Percentiles rank a stretch among this genome's conserved stretches.
phyloP scores from a whole-genome alignment of 2,329 filamentous ascomycete genomes.

The Arachnopeziza araneosa region DNA sequence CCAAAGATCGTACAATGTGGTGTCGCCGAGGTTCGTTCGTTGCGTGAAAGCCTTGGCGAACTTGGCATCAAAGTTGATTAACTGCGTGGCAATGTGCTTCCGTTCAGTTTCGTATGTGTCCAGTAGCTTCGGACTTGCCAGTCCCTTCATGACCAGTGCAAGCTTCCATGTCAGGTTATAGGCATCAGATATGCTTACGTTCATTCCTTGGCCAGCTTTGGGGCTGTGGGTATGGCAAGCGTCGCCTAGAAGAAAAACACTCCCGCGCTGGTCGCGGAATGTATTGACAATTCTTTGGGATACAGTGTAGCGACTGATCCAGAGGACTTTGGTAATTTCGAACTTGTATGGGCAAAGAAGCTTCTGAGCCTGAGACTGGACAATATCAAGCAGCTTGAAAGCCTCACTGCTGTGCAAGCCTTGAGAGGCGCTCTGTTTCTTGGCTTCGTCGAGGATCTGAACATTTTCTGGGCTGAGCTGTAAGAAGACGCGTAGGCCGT shows the following conservation, averaged over 20 bases:
- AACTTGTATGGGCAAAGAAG: conserved; percentile 65
- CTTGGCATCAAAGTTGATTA: conserved; percentile 59
- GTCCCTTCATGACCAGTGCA: conserved; percentile 18
- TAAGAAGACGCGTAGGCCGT: conserved; percentile 50
- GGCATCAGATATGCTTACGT: conserved; percentile 55
- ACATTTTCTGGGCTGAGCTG: conserved; percentile 48
- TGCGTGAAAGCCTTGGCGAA: conserved; percentile 50
- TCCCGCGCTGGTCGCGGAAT: conserved; percentile 32
- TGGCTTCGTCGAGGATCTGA: not conserved
- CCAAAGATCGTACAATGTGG: not conserved
- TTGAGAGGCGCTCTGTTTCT: not conserved
- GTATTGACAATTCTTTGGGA: conserved; percentile 52
- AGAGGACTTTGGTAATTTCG: conserved; percentile 55
- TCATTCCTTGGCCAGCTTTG: conserved; percentile 59
- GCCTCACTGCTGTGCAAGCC: conserved; percentile 25
- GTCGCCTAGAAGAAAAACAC: conserved; percentile 50
- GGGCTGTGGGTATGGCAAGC: conserved; percentile 52
- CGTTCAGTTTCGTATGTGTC: conserved; percentile 59
- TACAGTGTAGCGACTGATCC: conserved; percentile 56
- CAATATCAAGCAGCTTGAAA: conserved; percentile 55
- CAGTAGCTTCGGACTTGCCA: conserved; percentile 45
- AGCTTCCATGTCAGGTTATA: conserved; percentile 60
- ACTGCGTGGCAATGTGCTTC: conserved; percentile 54
- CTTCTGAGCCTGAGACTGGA: conserved; percentile 56
- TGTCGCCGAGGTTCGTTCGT: not conserved